phyloP scores from a whole-genome alignment of 495 filamentous ascomycete species.

The Aspergillus nidulans region DNA sequence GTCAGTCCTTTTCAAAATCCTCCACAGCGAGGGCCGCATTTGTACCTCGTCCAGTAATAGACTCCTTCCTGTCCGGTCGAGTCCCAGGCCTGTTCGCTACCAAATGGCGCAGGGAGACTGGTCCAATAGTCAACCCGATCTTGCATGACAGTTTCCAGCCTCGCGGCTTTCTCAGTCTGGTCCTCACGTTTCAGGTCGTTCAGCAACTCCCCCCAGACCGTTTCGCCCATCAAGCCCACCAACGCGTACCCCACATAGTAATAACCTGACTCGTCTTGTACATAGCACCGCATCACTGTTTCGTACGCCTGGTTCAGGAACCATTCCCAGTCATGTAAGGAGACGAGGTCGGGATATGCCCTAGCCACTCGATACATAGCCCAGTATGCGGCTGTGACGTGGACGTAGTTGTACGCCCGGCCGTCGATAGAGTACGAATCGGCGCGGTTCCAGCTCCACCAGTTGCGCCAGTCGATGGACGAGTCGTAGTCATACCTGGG shows the following conservation, averaged over 20 bases:
- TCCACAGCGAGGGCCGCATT: background rate
- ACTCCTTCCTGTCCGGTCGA: constrained; percentile 53
- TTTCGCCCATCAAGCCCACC: constrained; percentile 52
- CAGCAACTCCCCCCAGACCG: constrained; percentile 44
- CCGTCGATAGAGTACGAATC: constrained; percentile 33
- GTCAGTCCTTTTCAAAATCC: too few relatives aligned
- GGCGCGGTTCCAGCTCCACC: constrained; percentile 33
- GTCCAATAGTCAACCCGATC: constrained; percentile 41
- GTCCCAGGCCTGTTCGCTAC: constrained; percentile 55
- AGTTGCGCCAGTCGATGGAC: constrained; percentile 33
- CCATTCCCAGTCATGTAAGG: constrained; percentile 39
- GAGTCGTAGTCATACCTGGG: constrained; percentile 34
- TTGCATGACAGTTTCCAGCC: constrained; percentile 36
- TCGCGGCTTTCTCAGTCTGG: constrained; percentile 28
- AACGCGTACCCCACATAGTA: constrained; percentile 10
- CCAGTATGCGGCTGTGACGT: constrained; percentile 48
- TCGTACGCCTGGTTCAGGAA: constrained; percentile 44
- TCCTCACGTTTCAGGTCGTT: constrained; percentile 40
- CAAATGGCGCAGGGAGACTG: constrained; percentile 40
- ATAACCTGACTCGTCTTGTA: constrained; percentile 1
- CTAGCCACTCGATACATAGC: constrained; percentile 45
- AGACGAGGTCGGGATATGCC: constrained; percentile 32
- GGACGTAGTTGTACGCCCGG: constrained; percentile 51
- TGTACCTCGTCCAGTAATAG: constrained; percentile 50
- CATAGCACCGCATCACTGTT: constrained; percentile 18